Evolutionary conservation across 352 stramenopile genomes (phyloP).

Genomic region (Pelagophyceae sp.): DNA sequence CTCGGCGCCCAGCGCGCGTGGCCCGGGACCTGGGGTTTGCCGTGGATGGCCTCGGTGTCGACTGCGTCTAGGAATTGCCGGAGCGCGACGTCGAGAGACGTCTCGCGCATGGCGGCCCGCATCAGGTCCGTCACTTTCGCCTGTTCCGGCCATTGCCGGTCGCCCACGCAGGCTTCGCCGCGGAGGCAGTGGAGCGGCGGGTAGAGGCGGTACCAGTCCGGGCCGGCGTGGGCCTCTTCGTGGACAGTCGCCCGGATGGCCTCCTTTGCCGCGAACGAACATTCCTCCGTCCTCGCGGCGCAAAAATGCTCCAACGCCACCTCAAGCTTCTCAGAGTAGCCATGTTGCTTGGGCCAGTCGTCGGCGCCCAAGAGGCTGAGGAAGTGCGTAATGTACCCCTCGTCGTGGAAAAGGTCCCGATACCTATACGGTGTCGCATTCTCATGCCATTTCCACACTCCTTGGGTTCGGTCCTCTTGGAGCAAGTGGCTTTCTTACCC

Average conservation of each 20-base stretch:
- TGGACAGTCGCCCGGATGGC: too few relatives aligned
- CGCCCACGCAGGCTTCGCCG: not conserved
- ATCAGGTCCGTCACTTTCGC: not conserved
- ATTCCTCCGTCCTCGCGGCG: too few relatives aligned
- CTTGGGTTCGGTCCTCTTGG: too few relatives aligned
- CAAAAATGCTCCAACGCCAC: not conserved
- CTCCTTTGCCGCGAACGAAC: too few relatives aligned
- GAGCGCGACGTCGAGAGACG: not conserved
- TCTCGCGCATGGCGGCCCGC: conserved; percentile 10
- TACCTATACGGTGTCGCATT: too few relatives aligned
- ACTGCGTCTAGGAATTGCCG: not conserved
- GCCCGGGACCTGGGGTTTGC: not conserved
- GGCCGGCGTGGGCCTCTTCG: conserved; percentile 16
- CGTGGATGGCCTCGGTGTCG: conserved; percentile 10
- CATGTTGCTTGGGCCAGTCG: conserved; percentile 6
- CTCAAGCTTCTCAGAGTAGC: not conserved
- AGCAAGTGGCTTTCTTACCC: too few relatives aligned
- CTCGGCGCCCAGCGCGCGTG: conserved; percentile 1
- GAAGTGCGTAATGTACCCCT: conserved; percentile 10
- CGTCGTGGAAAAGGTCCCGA: conserved; percentile 20
- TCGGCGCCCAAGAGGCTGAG: conserved; percentile 22
- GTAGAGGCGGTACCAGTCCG: conserved; percentile 17
- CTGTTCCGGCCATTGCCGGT: not conserved
- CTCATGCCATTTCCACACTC: too few relatives aligned
- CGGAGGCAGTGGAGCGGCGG: not conserved